Evolutionary conservation across 805 yeast genomes (phyloP), one percentile per base, ranked within the genome.

Genomic region (Kodamaea hsintzibuensis): DNA sequence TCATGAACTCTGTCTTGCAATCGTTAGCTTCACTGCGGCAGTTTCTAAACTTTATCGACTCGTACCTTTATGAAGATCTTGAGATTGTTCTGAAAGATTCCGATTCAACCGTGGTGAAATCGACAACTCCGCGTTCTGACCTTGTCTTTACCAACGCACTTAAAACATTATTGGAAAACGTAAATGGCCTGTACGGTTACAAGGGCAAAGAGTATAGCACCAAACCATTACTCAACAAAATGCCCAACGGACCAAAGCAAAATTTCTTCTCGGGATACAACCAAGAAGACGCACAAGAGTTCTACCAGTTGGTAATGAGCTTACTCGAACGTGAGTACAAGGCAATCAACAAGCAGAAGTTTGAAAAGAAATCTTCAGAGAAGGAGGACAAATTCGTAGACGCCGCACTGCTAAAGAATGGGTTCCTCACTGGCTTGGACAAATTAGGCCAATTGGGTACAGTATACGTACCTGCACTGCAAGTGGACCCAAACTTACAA

Each of bases 281-380:
- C 64, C 98, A 92, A 71, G 97, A 92, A 68, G 98, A 92, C 72
- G 98, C 98, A 0, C 97, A 92, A 70, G 98, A 92, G 68, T 92
- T 92, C 64, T 92, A 92, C 73, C 98, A 92, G 67, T 79, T 86
- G 50, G 80, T 88, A 1, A 76, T 89, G 78, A 77, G 81, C 42
- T 82, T 86, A 53, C 72, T 89, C 33, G 96, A 89, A 63, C 74
- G 74, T 42, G 89, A 85, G 51, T 72, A 67, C 68, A 75, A 71
- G 67, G 67, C 65, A n/a, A 55, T 61, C 25, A 30, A 35, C 17
- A 25, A 43, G 10, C 43, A 47, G 18, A 40, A 42, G 43, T 22
- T 50, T 49, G 22, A 40, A 10, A 18, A 40, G n/a, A 18, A 45
- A n/a, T 33, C 47, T 2, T 9, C 44, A 17, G 54, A 60, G 55